phyloP scores from a whole-genome alignment of 2,329 filamentous ascomycete species.

The Orbilia blumenaviensis region DNA sequence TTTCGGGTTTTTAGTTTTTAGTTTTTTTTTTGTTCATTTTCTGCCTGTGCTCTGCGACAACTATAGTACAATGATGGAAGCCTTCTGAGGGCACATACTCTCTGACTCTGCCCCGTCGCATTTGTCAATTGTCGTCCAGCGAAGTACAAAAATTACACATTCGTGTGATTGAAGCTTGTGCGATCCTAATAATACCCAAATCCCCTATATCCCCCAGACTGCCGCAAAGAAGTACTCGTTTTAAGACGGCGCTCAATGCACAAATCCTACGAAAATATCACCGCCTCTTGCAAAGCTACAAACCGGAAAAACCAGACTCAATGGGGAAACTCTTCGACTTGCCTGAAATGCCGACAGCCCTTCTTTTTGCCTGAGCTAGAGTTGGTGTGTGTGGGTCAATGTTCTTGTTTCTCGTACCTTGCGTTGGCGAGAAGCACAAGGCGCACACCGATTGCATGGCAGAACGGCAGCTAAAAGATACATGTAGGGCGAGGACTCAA shows the following conservation, averaged over 20 bases:
- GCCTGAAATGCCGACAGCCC: constrained; percentile 27
- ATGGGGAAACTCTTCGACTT: constrained; percentile 35
- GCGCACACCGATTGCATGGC: constrained; percentile 22
- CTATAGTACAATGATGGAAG: neutral
- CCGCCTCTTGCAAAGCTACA: constrained; percentile 19
- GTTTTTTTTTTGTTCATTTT: constrained; percentile 1
- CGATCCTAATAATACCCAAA: constrained; percentile 45
- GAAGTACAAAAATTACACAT: constrained; percentile 42
- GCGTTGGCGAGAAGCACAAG: constrained; percentile 51
- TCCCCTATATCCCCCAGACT: neutral
- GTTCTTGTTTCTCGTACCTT: constrained; percentile 51
- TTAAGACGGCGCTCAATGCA: constrained; percentile 22
- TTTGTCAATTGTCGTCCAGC: constrained; percentile 42
- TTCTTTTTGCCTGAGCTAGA: neutral
- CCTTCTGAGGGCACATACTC: neutral
- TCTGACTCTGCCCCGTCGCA: constrained; percentile 19
- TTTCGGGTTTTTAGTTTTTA: too few relatives aligned
- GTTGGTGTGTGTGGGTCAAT: constrained; percentile 14
- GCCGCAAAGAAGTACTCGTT: constrained; percentile 4
- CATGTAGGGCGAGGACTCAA: constrained; percentile 14
- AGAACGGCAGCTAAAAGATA: constrained; percentile 12
- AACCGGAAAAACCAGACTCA: constrained; percentile 6
- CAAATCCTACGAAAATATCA: constrained; percentile 16
- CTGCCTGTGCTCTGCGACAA: constrained; percentile 11
- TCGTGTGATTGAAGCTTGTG: constrained; percentile 36